Conservation (phyloP, 148 eudicot species). For the Fallopia convolvulus region DNA sequence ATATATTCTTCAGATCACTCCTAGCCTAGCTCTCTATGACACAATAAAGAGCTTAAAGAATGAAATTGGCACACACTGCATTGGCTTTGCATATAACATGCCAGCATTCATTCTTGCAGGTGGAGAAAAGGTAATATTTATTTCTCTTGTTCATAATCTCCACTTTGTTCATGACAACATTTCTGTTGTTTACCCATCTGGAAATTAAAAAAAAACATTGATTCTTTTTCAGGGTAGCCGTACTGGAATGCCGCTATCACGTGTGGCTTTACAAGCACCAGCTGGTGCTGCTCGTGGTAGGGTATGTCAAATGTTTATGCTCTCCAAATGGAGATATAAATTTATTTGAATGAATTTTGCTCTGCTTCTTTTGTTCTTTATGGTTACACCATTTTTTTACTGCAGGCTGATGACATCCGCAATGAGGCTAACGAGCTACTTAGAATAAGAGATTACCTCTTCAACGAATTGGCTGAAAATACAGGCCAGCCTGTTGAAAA, state of each 20-base stretch:
- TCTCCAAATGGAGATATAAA: not conserved
- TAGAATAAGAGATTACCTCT: constrained; percentile 77
- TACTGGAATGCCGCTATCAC: constrained; percentile 68
- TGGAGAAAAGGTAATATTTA: constrained; percentile 65
- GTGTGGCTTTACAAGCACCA: constrained; percentile 61
- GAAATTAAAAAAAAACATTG: not conserved
- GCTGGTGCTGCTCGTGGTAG: constrained; percentile 84
- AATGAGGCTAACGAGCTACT: constrained; percentile 80
- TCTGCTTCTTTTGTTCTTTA: not conserved
- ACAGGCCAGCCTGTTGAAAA: constrained; percentile 85
- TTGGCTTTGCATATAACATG: constrained; percentile 68
- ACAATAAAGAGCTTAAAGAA: constrained; percentile 77
- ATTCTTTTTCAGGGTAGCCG: constrained; percentile 57
- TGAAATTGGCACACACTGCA: constrained; percentile 71
- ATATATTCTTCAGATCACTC: constrained; percentile 56
- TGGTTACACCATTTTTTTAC: not conserved
- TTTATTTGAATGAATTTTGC: not conserved
- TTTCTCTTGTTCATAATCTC: not conserved
- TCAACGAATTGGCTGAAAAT: constrained; percentile 60
- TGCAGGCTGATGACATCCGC: constrained; percentile 72
- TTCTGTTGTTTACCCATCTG: not conserved
- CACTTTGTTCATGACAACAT: not conserved
- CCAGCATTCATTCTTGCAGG: constrained; percentile 80
- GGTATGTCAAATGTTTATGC: constrained; percentile 27
- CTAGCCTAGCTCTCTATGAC: constrained; percentile 80